These are phyloP conservation scores for Fraxinus cuspidata DNA, from an alignment of 257 asterid genomes.

Conservation along the genomic window DNA sequence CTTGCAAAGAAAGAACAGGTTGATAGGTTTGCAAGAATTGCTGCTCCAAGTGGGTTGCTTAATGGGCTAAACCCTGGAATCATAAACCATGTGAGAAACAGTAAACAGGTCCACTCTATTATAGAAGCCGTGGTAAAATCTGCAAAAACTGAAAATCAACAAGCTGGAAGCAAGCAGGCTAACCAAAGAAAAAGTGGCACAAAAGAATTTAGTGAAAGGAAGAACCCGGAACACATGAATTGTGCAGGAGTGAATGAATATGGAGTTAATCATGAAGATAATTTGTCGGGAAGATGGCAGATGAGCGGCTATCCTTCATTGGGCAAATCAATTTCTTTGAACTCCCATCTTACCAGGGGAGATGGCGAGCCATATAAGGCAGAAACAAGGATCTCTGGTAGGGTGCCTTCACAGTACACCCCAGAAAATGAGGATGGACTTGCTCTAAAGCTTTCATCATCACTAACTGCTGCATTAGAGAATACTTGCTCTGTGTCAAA, in stretches of 20 bases:
- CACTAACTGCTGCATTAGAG: conserved; percentile 46
- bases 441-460: conserved; percentile 57
- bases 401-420: conserved; percentile 33
- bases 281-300: conserved; percentile 40
- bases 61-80: conserved; percentile 91
- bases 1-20: conserved; percentile 84
- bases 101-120: conserved; percentile 87
- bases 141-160: conserved; percentile 46
- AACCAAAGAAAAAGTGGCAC: conserved; percentile 34
- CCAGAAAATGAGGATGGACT: conserved; percentile 45
- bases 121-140: conserved; percentile 82
- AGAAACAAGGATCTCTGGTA: conserved; percentile 34
- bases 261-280: conserved; percentile 27
- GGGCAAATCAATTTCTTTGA: conserved; percentile 40
- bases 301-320: conserved; percentile 33
- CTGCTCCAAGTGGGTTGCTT: conserved; percentile 94
- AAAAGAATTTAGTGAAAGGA: conserved; percentile 32
- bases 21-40: conserved; percentile 81
- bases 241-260: conserved; percentile 23
- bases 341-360: conserved; percentile 30
- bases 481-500: conserved; percentile 60
- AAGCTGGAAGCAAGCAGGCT: conserved; percentile 38
- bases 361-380: conserved; percentile 37
- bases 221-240: conserved; percentile 14
- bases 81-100: conserved; percentile 90